Evolutionary conservation across 108 stramenopile genomes (phyloP), one percentile per base, ranked within the genome.

Genomic region (Aurantiochytrium sp.): DNA sequence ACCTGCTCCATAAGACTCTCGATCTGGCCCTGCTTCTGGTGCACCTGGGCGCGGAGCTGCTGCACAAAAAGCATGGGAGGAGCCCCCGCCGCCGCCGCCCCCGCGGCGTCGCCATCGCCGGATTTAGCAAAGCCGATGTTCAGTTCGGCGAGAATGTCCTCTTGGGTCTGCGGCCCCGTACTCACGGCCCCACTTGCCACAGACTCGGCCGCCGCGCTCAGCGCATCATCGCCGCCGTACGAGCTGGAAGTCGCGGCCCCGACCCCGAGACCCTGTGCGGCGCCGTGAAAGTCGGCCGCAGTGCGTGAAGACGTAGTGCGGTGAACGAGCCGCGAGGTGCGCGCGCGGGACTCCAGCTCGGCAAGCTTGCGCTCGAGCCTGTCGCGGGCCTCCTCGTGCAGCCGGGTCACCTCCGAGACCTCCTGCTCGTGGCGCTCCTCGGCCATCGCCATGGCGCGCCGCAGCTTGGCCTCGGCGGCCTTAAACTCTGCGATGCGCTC

Each of bases 341-440:
- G 42, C 37, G 42, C 69, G 37, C 22, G 69, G 12, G 69, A 81
- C 36, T 81, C 69, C 8, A 81, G 24, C 22, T 81, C 69, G 10
- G 24, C 41, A 81, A 81, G 37, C 69, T 81, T 81, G 24, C 69
- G 37, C 69, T 81, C 69, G n/a, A 81, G 69, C 10, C 69, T 8
- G 6, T 81, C 69, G 4, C 69, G 37, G 5, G 69, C 69, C 42
- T 81, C 69, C 42, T 81, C 69, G 27, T 81, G 69, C n/a, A 81
- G 42, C 69, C 42, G 37, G 4, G 69, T 45, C 69, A 81, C n/a
- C 12, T 39, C 69, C 6, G 37, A 4, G 10, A 81, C 42, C 27
- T 81, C 69, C 22, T 81, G 69, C 22, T 81, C 69, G 42, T 37
- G 69, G 22, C 69, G 69, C 69, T 81, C 69, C 27, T 81, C 41